A percentile compares a stretch with the other conserved stretches of the same genome.
Conservation (phyloP, 495 filamentous ascomycete genomes). For the Pyrenopolyporus hunteri region DNA sequence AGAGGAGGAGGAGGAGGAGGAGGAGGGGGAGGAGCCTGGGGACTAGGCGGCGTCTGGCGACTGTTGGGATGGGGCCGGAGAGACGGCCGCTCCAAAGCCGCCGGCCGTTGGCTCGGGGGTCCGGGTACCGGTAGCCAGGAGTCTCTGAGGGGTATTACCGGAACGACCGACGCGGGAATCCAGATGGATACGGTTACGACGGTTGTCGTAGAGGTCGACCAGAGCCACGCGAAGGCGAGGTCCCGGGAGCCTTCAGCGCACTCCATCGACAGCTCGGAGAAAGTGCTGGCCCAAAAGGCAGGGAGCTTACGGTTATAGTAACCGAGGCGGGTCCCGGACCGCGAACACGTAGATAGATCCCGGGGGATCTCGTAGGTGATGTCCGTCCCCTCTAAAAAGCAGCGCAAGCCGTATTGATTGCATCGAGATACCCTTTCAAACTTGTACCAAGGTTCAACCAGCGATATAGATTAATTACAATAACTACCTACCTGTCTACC, state of each 20-base stretch:
- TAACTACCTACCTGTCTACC: too few species aligned
- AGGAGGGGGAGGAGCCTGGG: slow-evolving; percentile 19
- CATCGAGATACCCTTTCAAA: too few species aligned
- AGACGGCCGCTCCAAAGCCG: slow-evolving; percentile 22
- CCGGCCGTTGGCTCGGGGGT: slow-evolving; percentile 21
- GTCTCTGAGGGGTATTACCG: slow-evolving; percentile 42
- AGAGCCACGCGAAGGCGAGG: slow-evolving; percentile 20
- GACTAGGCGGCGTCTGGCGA: slow-evolving; percentile 1
- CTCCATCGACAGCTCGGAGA: slow-evolving; percentile 29
- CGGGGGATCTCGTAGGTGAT: too few species aligned
- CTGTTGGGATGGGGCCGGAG: slow-evolving; percentile 7
- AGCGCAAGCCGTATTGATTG: too few species aligned
- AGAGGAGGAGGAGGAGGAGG: too few species aligned
- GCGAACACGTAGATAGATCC: too few species aligned
- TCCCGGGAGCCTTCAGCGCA: slow-evolving; percentile 27
- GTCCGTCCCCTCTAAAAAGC: too few species aligned
- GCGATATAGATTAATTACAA: too few species aligned
- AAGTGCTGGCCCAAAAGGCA: slow-evolving; percentile 5
- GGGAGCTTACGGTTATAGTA: slow-evolving; percentile 22
- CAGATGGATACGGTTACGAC: slow-evolving; percentile 53
- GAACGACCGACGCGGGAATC: slow-evolving; percentile 42
- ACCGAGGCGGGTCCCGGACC: neutral
- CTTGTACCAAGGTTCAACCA: too few species aligned
- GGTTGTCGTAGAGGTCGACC: slow-evolving; percentile 45
- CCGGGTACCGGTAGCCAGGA: slow-evolving; percentile 41